phyloP scores from a whole-genome alignment of 257 asterid species.

The Jaltomata sinuosa region DNA sequence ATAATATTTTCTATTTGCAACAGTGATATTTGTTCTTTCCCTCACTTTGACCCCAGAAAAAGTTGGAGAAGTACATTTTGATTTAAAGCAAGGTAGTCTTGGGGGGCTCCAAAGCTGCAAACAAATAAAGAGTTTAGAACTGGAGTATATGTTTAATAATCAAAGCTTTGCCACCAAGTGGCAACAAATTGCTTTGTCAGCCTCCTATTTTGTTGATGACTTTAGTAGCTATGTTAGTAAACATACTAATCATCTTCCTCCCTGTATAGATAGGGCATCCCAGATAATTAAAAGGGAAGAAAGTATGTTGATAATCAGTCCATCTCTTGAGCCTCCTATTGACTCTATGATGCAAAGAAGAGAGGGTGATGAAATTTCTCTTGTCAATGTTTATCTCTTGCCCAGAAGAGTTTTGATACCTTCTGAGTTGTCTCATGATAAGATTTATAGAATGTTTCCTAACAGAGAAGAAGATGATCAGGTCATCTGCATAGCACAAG shows the following conservation, averaged over 20 bases:
- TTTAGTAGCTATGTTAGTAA: not conserved
- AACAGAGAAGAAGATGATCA: not conserved
- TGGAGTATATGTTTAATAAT: not conserved
- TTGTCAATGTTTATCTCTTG: not conserved
- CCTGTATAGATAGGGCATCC: not conserved
- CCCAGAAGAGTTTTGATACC: not conserved
- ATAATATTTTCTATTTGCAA: not conserved
- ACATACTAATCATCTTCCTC: not conserved
- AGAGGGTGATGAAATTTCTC: not conserved
- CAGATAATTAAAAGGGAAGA: not conserved
- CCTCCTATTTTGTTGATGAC: not conserved
- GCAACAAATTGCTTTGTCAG: not conserved
- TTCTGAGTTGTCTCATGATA: not conserved
- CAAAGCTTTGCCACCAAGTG: not conserved
- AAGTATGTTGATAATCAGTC: not conserved
- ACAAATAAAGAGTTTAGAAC: not conserved
- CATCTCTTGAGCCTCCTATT: not conserved
- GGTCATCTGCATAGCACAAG: not conserved
- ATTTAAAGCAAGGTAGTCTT: not conserved
- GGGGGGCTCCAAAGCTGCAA: not conserved
- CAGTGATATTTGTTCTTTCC: not conserved
- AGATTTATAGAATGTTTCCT: not conserved
- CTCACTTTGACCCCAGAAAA: not conserved
- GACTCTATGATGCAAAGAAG: not conserved
- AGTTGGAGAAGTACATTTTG: not conserved